These are phyloP conservation scores for Wickerhamomyces chambardii DNA, from an alignment of 805 yeast species.

Conservation along the genomic window DNA sequence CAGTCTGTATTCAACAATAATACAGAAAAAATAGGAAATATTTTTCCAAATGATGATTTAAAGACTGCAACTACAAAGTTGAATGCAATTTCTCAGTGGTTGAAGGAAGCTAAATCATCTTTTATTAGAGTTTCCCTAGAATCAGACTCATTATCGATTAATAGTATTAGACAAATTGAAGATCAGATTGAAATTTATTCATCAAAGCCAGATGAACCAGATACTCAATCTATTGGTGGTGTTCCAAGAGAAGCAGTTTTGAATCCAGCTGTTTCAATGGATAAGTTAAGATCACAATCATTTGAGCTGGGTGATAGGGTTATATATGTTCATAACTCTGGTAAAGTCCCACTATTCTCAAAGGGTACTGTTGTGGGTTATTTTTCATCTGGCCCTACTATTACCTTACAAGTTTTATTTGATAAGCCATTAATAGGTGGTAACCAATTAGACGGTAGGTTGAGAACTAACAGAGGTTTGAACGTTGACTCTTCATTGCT, in stretches of 20 bases:
- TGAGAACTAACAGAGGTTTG: slow-evolving; percentile 73
- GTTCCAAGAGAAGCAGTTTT: slow-evolving; percentile 82
- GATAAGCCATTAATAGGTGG: slow-evolving; percentile 82
- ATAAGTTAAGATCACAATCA: slow-evolving; percentile 61
- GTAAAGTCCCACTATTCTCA: slow-evolving; percentile 80
- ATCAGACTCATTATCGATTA: slow-evolving; percentile 67
- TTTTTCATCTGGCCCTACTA: slow-evolving; percentile 40
- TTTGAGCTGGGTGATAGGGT: slow-evolving; percentile 89
- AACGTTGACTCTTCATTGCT: slow-evolving; percentile 76
- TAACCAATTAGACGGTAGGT: slow-evolving; percentile 68
- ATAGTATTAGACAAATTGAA: slow-evolving; percentile 63
- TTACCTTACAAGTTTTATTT: slow-evolving; percentile 69
- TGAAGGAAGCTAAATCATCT: slow-evolving; percentile 41
- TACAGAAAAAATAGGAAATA: slow-evolving; percentile 20
- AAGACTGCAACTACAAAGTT: slow-evolving; percentile 18
- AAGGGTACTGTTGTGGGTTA: slow-evolving; percentile 89
- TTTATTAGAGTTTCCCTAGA: slow-evolving; percentile 64
- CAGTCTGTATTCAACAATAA: slow-evolving; percentile 7
- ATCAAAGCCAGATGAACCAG: slow-evolving; percentile 32
- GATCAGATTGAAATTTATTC: slow-evolving; percentile 38
- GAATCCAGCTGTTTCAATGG: slow-evolving; percentile 64
- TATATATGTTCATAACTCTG: slow-evolving; percentile 73
- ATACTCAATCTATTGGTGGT: slow-evolving; percentile 55
- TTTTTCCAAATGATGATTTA: slow-evolving; percentile 25
- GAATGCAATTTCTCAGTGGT: slow-evolving; percentile 24